These are phyloP conservation scores for Hansfordia pulvinata DNA, from an alignment of 2,329 filamentous ascomycete genomes.

Conservation along the genomic window DNA sequence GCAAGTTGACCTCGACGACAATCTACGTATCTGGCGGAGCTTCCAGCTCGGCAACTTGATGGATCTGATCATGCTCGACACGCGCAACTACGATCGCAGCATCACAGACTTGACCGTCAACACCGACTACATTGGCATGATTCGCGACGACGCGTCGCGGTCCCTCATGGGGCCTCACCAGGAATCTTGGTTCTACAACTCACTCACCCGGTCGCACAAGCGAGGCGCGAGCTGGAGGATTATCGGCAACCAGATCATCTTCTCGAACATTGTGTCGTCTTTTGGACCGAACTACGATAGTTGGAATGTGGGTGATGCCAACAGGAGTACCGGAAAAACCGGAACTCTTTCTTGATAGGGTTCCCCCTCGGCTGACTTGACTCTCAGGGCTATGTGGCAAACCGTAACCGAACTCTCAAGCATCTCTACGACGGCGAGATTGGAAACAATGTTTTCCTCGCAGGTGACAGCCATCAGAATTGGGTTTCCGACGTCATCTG, in stretches of 20 bases:
- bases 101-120: constrained; percentile 57
- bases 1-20: constrained; percentile 56
- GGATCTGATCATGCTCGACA: constrained; percentile 57
- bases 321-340: no score
- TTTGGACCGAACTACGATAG: constrained; percentile 17
- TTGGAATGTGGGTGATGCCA: constrained; percentile 23
- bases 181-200: constrained; percentile 61
- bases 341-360: no score
- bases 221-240: constrained; percentile 59
- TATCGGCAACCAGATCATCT: constrained; percentile 58
- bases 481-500: constrained; percentile 50
- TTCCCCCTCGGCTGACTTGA: no score
- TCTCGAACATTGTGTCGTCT: constrained; percentile 35
- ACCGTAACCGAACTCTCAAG: constrained; percentile 56
- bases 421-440: constrained; percentile 56
- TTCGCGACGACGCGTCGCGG: constrained; percentile 52
- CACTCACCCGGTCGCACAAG: constrained; percentile 40
- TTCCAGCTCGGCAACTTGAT: constrained; percentile 53
- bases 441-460: constrained; percentile 58
- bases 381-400: constrained; percentile 57
- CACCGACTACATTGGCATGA: constrained; percentile 43
- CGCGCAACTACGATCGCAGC: constrained; percentile 52
- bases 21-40: constrained; percentile 52
- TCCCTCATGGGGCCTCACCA: constrained; percentile 59
- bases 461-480: constrained; percentile 55